Evolutionary conservation across 345 rosid genomes (phyloP), one percentile per base, ranked within the genome.

Genomic region (Chamaenerion angustifolium): DNA sequence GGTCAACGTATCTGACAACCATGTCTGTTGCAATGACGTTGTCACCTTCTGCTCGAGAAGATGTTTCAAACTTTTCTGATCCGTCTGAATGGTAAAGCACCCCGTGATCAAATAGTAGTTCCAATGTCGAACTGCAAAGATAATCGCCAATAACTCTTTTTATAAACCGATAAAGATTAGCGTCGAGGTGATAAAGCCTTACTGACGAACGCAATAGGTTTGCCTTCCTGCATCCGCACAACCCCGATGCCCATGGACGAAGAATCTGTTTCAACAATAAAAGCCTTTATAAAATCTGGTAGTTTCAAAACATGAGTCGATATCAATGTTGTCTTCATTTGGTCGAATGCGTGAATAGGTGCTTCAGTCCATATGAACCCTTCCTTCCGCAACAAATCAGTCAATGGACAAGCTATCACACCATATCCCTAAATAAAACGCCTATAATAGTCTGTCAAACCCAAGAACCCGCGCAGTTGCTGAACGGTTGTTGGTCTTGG

Each of bases 231-330:
- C 55, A 40, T 35, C 17, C 31, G 23, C 1, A 51, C 55, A 10
- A 10, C 55, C 4, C 55, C 44, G 2, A 51, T 27, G 1, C 55
- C 44, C 4, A 2, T 12, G 4, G 6, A 12, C 31, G 1, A 27
- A 12, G 55, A 43, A n/a, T 37, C 55, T 27, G 55, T 40, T 16
- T 51, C 44, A 11, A 51, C 14, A 10, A n/a, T 40, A 51, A 51
- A 51, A 11, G 31, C 17, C 10, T 27, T 10, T 8, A 11, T 13
- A 10, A 37, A 37, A 12, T 51, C 55, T 13, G 19, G 55, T 10
- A 51, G 14, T 3, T 3, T 16, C 8, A 46, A 46, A 10, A 46
- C 49, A 3, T 2, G 49, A 8, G 18, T 7, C 2, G 21, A 42
- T 4, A 17, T 10, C 11, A 46, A 16, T 2, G 50, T 6, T 10